A percentile compares a stretch with the other conserved stretches of the same genome.
Evolutionary conservation across 2,329 filamentous ascomycete genomes (phyloP).

Genomic region (Orbilia oligospora): DNA sequence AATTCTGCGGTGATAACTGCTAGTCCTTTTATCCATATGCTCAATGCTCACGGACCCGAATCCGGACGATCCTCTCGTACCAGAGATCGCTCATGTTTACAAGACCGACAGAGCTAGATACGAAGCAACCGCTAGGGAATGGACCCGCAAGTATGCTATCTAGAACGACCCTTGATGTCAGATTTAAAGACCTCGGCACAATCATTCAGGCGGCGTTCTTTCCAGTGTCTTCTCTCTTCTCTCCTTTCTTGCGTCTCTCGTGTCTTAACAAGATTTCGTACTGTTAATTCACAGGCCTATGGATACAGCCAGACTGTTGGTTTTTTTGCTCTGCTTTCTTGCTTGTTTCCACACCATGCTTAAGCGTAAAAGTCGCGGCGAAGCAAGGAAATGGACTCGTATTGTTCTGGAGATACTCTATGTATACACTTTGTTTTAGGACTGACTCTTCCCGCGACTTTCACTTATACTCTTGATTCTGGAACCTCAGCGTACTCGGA

Average conservation of each 20-base stretch:
- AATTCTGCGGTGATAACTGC: constrained; percentile 11
- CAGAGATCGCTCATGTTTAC: constrained; percentile 99
- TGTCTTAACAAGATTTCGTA: constrained; percentile 49
- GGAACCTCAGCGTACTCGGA: neutral
- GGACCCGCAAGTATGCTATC: constrained; percentile 99
- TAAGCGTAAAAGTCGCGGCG: constrained; percentile 18
- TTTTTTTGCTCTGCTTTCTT: constrained; percentile 42
- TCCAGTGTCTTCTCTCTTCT: constrained; percentile 39
- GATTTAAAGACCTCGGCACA: constrained; percentile 49
- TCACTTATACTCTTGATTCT: neutral
- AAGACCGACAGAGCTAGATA: constrained; percentile 98
- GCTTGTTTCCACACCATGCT: constrained; percentile 24
- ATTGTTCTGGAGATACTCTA: constrained; percentile 18
- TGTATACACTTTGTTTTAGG: constrained; percentile 28
- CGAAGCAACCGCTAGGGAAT: constrained; percentile 95
- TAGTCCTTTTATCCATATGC: constrained; percentile 98
- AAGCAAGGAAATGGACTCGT: constrained; percentile 11
- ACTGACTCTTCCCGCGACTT: neutral
- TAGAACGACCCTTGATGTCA: constrained; percentile 68
- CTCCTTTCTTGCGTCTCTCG: constrained; percentile 35
- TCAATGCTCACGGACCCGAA: constrained; percentile 99
- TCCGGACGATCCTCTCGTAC: constrained; percentile 97
- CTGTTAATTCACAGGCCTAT: constrained; percentile 53
- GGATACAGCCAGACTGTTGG: constrained; percentile 60
- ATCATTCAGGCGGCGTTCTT: constrained; percentile 61